Evolutionary conservation across 495 filamentous ascomycete genomes (phyloP), one percentile per base, ranked within the genome.

Genomic region (Xylaria acuta): DNA sequence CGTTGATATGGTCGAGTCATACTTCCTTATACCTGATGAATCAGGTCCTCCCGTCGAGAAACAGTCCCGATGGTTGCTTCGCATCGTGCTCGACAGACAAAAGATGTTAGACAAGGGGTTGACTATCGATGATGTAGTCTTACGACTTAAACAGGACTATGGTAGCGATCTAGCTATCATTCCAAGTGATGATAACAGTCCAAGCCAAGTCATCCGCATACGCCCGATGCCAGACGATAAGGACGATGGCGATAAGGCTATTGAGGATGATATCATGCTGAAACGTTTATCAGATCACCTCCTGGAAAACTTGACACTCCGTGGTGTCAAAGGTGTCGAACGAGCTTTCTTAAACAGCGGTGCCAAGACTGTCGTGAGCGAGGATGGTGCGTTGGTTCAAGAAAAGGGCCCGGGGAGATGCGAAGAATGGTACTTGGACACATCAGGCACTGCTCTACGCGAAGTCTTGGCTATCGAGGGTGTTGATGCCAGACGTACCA

Each of bases 161-260:
- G 88, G 88, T n/a, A 89, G 88, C 59, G 94, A 98, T 81, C 85
- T 97, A 70, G 94, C 94, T 14, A 90, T 99, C 51, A 94, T 99
- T 56, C 98, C 97, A 86, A 97, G 93, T 80, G 96, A 99, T 77
- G 95, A 98, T 84, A 99, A 99, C 80, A 95, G 95, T 36, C 95
- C 97, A 71, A 90, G 97, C 77, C 94, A 97, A 79, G 91, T 98
- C 63, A 93, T 99, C 73, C 95, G 96, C 80, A 91, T 98, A 58
- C 93, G 96, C 66, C 92, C 97, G 76, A 90, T 97, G 72, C 86
- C 88, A 53, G 84, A 90, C 66, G 90, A 90, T 70, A 93, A 97
- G 75, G 89, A 92, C 53, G 91, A 96, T 40, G 92, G 95, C 67
- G 88, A 91, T 65, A 91, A 92, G 68, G 89, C 93, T 68, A 88